phyloP scores from a whole-genome alignment of 441 rosid genomes.

The Croton laevigatus region DNA sequence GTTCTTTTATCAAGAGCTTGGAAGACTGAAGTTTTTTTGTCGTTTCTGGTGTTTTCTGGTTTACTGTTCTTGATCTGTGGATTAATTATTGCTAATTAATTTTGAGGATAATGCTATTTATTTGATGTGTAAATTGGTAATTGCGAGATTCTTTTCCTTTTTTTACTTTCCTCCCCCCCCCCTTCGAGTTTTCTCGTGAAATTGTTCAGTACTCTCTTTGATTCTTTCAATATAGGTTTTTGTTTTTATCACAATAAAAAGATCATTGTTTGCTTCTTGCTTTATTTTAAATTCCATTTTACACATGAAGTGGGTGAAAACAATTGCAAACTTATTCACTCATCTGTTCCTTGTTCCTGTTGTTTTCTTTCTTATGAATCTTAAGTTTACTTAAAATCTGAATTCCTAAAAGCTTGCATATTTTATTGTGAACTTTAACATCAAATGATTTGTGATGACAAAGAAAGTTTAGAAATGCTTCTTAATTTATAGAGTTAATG shows the following conservation, averaged over 20 bases:
- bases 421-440: neutral
- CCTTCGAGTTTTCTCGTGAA: neutral
- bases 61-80: neutral
- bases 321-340: neutral
- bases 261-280: neutral
- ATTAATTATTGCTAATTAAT: neutral
- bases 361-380: neutral
- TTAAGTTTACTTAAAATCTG: neutral
- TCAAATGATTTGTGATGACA: neutral
- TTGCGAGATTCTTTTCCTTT: neutral
- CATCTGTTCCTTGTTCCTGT: no score
- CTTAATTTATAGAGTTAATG: neutral
- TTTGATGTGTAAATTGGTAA: neutral
- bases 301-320: neutral
- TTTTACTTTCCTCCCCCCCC: no score
- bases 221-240: no score
- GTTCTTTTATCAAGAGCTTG: neutral
- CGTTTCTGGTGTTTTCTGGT: neutral
- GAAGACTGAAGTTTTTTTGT: no score
- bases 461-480: neutral
- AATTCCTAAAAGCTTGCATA: neutral
- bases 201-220: neutral
- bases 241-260: neutral
- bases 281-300: neutral
- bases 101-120: neutral